Evolutionary conservation across 495 filamentous ascomycete species (phyloP).

Genomic region (Hapsidospora chrysogenum): DNA sequence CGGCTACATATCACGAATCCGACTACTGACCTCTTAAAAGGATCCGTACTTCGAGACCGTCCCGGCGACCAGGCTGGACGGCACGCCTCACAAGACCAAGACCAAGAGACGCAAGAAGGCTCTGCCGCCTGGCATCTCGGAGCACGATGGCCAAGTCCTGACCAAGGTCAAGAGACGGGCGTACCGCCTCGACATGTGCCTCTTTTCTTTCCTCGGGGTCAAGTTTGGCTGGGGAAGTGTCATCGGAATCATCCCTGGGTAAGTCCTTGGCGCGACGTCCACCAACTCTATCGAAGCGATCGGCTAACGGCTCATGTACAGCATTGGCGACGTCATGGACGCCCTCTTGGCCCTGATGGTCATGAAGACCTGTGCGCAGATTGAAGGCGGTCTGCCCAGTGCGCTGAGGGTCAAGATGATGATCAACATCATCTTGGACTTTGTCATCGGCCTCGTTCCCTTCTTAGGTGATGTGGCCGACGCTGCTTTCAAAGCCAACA

Average conservation of each 20-base stretch:
- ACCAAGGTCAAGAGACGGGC: conserved; percentile 65
- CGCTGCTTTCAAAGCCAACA: conserved; percentile 44
- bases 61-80: conserved; percentile 47
- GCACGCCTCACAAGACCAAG: conserved; percentile 27
- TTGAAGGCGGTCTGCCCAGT: conserved; percentile 54
- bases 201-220: conserved; percentile 59
- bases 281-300: not conserved
- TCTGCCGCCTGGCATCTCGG: conserved; percentile 52
- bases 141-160: conserved; percentile 64
- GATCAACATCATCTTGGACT: conserved; percentile 61
- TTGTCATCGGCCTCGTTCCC: conserved; percentile 67
- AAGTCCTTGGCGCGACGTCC: conserved; percentile 19
- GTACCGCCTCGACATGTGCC: conserved; percentile 63
- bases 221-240: conserved; percentile 71
- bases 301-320: conserved; percentile 10
- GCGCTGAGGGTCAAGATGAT: conserved; percentile 48
- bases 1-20: too few relatives aligned
- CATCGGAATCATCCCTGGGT: conserved; percentile 67
- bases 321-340: conserved; percentile 64
- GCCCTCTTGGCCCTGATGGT: conserved; percentile 52
- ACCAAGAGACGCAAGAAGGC: conserved; percentile 54
- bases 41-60: conserved; percentile 65
- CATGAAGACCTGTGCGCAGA: conserved; percentile 41
- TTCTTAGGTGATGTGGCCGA: conserved; percentile 76
- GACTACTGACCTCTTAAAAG: too few relatives aligned